Conservation (phyloP, 345 rosid genomes). For the Eucalyptus grandis region DNA sequence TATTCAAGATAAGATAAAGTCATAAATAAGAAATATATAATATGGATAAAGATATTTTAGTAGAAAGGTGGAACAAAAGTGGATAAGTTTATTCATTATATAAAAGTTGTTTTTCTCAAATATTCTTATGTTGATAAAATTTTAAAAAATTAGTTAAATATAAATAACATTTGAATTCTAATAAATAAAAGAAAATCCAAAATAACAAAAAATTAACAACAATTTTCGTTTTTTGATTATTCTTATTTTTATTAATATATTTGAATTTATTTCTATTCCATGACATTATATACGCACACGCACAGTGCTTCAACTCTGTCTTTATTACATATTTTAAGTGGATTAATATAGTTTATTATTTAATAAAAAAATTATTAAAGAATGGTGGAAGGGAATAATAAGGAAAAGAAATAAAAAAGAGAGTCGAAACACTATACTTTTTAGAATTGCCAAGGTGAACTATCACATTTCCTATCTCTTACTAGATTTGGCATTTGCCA, state of each 20-base stretch:
- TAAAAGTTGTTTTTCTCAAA: background rate
- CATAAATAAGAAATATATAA: background rate
- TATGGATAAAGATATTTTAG: background rate
- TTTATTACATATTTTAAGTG: background rate
- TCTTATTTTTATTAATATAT: background rate
- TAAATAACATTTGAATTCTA: background rate
- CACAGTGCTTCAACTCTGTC: background rate
- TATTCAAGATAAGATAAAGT: background rate
- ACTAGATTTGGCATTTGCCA: background rate
- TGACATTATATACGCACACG: background rate
- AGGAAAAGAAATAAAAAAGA: background rate
- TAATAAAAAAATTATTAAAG: background rate
- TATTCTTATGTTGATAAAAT: background rate
- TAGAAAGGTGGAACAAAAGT: fast-evolving
- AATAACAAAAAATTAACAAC: background rate
- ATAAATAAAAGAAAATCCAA: background rate
- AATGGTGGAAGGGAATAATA: background rate
- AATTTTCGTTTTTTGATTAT: background rate
- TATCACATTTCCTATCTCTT: background rate
- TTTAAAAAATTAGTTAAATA: background rate
- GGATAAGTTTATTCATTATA: background rate
- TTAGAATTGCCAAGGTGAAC: background rate
- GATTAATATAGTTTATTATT: background rate
- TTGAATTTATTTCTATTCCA: background rate
- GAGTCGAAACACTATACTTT: background rate